Evolutionary conservation across 176 grass and related monocot species (phyloP).

Genomic region (Bonia amplexicaulis): DNA sequence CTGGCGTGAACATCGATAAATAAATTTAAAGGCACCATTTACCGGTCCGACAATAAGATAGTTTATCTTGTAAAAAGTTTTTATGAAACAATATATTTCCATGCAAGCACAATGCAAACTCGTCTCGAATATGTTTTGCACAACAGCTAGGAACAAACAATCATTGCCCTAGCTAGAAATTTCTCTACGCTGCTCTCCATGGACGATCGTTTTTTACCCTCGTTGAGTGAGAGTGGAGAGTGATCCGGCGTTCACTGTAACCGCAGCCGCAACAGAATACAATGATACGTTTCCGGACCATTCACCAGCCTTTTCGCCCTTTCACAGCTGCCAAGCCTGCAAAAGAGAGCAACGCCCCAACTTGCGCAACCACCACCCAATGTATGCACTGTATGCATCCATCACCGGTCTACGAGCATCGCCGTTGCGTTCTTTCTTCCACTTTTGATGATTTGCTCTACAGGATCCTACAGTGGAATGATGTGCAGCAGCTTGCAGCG

Average conservation of each 20-base stretch:
- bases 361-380: not conserved
- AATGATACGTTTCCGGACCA: conserved; percentile 5
- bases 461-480: conserved; percentile 12
- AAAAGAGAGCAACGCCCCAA: not conserved
- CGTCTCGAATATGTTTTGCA: not conserved
- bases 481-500: not conserved
- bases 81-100: not conserved
- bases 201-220: not conserved
- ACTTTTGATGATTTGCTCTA: conserved; percentile 39
- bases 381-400: conserved; percentile 18
- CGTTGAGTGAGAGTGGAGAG: not conserved
- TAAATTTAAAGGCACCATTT: too few species aligned
- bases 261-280: conserved; percentile 2
- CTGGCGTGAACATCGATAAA: too few species aligned
- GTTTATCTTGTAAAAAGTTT: not conserved
- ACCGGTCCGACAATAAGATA: too few species aligned
- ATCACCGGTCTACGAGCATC: not conserved
- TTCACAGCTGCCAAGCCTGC: conserved; percentile 22
- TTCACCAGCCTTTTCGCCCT: conserved; percentile 8
- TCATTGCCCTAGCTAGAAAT: not conserved
- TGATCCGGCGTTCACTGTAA: not conserved
- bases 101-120: not conserved
- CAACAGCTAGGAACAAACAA: not conserved
- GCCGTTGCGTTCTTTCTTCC: not conserved
- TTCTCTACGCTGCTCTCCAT: not conserved